phyloP scores from a whole-genome alignment of 345 rosid genomes.

The Pugionium dolabratum region DNA sequence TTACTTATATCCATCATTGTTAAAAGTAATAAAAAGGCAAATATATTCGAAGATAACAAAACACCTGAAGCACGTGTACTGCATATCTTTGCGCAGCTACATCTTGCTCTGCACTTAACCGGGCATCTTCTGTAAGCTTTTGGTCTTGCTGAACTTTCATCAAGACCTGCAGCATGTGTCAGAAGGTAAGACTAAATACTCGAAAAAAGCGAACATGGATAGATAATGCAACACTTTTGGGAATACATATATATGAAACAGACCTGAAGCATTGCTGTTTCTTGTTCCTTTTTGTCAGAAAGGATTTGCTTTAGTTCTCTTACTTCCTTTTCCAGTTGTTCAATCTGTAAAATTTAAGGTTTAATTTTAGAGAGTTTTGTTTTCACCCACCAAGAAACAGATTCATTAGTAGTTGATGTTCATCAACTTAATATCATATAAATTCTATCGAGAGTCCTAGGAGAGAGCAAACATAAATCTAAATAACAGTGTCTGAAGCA shows the following conservation, averaged over 20 bases:
- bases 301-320: conserved; percentile 58
- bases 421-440: too few species aligned
- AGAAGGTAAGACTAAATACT: neutral
- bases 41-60: neutral
- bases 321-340: conserved; percentile 70
- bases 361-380: neutral
- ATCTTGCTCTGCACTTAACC: conserved; percentile 71
- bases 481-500: neutral
- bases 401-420: too few species aligned
- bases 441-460: too few species aligned
- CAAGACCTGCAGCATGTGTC: conserved; percentile 53
- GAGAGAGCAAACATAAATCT: too few species aligned
- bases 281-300: conserved; percentile 83
- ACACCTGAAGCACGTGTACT: conserved; percentile 70
- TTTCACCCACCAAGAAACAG: too few species aligned
- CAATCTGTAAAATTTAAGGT: conserved; percentile 52
- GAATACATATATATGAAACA: neutral
- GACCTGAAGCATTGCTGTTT: conserved; percentile 85
- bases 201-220: neutral
- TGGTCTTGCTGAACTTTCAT: conserved; percentile 90
- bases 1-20: conserved; percentile 1
- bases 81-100: conserved; percentile 70
- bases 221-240: conserved; percentile 8
- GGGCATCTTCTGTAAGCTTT: conserved; percentile 88
- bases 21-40: neutral